A percentile compares a stretch with the other conserved stretches of the same genome.
Conservation (phyloP, 2,329 filamentous ascomycete species). For the Pseudocercospora cruenta region DNA sequence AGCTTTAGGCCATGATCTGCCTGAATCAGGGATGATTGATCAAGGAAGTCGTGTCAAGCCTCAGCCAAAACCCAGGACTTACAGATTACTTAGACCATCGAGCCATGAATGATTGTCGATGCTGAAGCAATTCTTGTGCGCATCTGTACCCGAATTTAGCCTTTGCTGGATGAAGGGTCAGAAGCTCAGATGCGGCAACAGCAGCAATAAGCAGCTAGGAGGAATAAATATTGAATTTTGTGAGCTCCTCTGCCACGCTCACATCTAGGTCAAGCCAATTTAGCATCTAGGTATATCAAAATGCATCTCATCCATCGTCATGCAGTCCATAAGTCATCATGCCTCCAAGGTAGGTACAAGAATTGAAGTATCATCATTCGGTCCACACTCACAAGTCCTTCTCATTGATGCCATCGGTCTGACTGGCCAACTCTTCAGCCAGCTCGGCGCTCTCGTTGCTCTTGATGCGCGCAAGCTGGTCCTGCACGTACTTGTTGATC, state of each 20-base stretch:
- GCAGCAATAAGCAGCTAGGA: no score
- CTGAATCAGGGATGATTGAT: no score
- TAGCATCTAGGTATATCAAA: not conserved
- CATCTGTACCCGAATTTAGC: no score
- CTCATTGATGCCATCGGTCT: conserved; percentile 39
- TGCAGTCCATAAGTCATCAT: not conserved
- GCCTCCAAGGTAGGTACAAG: not conserved
- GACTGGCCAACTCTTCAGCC: conserved; percentile 66
- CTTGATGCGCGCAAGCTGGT: conserved; percentile 75
- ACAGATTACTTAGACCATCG: no score
- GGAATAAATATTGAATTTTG: no score
- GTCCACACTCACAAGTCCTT: not conserved
- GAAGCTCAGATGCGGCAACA: no score
- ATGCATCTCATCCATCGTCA: not conserved
- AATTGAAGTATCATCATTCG: not conserved
- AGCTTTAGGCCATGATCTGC: no score
- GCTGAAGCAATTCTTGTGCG: no score
- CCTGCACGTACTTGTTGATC: conserved; percentile 78
- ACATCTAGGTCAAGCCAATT: not conserved
- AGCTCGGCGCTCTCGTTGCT: conserved; percentile 59
- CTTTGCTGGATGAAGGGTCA: no score
- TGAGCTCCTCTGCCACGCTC: not conserved
- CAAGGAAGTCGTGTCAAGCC: no score
- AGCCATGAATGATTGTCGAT: no score
- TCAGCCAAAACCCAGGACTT: no score